These are phyloP conservation scores for Sphenostylis stenocarpa DNA, from an alignment of 306 rosid genomes.

Conservation along the genomic window DNA sequence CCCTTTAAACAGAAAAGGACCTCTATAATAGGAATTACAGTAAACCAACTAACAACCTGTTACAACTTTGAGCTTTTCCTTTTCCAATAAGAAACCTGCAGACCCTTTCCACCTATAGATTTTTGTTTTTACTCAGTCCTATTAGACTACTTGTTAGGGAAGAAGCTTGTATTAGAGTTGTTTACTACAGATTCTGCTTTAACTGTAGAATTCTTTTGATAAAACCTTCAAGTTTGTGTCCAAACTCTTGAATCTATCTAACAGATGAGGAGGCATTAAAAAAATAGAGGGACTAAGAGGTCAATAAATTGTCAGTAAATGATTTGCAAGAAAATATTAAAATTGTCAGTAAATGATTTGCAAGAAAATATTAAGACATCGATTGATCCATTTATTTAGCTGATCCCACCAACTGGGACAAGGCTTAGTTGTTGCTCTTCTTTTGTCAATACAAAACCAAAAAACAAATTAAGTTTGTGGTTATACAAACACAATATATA, in stretches of 20 bases:
- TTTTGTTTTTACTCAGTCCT: no score
- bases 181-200: neutral
- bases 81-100: no score
- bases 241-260: neutral
- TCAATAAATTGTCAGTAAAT: no score
- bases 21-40: no score
- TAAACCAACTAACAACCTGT: no score
- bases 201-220: neutral
- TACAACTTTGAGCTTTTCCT: no score
- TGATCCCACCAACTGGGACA: neutral
- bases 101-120: no score
- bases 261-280: neutral
- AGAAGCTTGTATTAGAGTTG: neutral
- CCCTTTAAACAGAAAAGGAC: no score
- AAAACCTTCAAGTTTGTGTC: neutral
- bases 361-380: neutral
- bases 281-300: neutral
- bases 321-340: neutral
- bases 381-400: neutral
- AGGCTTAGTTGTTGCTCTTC: neutral
- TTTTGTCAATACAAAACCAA: neutral
- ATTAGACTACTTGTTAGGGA: neutral
- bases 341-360: no score
- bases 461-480: neutral
- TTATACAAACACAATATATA: neutral